Evolutionary conservation across 257 asterid species (phyloP).

Genomic region (Solanum paucissectum): DNA sequence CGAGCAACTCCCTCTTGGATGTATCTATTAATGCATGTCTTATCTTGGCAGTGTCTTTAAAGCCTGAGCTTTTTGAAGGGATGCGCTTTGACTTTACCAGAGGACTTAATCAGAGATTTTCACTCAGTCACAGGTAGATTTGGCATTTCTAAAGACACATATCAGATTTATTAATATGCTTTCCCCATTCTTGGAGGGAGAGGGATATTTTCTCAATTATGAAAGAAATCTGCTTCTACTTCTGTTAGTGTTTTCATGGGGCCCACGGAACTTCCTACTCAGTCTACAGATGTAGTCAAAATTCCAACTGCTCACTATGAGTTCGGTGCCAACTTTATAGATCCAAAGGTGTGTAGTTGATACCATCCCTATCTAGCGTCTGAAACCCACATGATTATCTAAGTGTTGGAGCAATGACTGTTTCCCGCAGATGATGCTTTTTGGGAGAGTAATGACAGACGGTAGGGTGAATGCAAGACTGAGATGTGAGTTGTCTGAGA

Average conservation of each 20-base stretch:
- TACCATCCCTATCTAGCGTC: background rate
- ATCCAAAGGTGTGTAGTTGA: slow-evolving; percentile 51
- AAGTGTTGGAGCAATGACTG: background rate
- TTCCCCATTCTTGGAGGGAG: background rate
- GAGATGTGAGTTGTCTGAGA: slow-evolving; percentile 83
- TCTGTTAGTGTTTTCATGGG: slow-evolving; percentile 83
- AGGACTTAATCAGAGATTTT: slow-evolving; percentile 80
- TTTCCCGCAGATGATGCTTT: slow-evolving; percentile 62
- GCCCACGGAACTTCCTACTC: slow-evolving; percentile 87
- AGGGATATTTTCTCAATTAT: background rate
- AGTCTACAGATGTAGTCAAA: slow-evolving; percentile 76
- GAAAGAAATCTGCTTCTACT: background rate
- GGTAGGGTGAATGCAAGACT: slow-evolving; percentile 90
- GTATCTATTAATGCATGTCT: background rate
- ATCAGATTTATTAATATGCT: background rate
- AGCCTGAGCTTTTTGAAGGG: slow-evolving; percentile 98
- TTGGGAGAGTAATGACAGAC: slow-evolving; percentile 83
- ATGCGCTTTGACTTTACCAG: slow-evolving; percentile 90
- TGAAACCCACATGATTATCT: background rate
- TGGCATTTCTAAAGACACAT: background rate
- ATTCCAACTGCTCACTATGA: slow-evolving; percentile 85
- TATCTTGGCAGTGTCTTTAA: slow-evolving; percentile 79
- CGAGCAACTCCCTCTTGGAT: background rate
- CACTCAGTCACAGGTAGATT: slow-evolving; percentile 87
- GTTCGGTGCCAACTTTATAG: slow-evolving; percentile 93